Evolutionary conservation across 1,284 basidiomycete genomes (phyloP), one percentile per base, ranked within the genome.

Genomic region (Testicularia cyperi): DNA sequence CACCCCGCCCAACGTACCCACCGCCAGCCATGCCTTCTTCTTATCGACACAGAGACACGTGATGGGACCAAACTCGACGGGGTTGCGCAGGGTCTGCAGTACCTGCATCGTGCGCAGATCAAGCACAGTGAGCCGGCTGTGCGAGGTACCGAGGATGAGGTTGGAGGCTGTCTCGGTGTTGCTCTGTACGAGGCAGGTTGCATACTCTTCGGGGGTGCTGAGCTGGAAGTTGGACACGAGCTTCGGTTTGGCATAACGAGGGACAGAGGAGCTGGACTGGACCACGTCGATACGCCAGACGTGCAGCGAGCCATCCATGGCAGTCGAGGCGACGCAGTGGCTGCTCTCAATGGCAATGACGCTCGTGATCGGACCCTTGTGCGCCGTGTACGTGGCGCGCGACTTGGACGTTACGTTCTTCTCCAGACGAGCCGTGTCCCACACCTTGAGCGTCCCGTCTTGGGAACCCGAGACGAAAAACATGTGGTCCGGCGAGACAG

Each of bases 401-500:
- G 79, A 78, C 25, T 69, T 72, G 30, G 77, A 77, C 6, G 81
- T 79, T 2, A 82, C 86, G 65, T 87, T 89, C 54, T 88, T 82
- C 68, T 90, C 88, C 26, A 90, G 77, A 8, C 87, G 81, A 6
- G 86, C 84, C 0, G 86, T 84, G 69, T 90, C 88, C 88, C 88
- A 90, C 6, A 90, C 81, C 72, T 88, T 87, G 54, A 92, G 83
- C 0, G 85, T 86, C 60, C 86, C 85, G 71, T 95, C 91, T 58
- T 88, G 85, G 1, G 90, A 92, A 0, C 86, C 83, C 0, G 92
- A 88, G 1, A 90, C 86, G 68, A 98, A 97, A 80, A 96, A 99
- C 60, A 86, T 79, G 60, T 95, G 90, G 73, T 98, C 95, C 0
- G 92, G 90, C 1, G 94, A 87, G 9, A 94, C 88, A 0, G 87